Conservation (phyloP, 2,329 filamentous ascomycete species). For the Claviceps purpurea region DNA sequence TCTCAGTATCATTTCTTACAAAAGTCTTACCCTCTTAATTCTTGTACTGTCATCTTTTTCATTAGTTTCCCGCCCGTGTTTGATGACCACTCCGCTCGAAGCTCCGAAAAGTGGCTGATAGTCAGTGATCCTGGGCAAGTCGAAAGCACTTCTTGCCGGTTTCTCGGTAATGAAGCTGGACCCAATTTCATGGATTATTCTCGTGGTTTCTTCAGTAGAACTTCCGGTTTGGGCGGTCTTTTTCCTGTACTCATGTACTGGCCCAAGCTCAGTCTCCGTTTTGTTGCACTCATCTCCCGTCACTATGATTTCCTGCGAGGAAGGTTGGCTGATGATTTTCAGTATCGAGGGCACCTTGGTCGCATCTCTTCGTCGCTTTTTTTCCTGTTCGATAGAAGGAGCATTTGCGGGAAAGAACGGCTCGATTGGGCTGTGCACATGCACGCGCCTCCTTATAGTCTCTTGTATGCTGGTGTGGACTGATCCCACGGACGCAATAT, state of each 20-base stretch:
- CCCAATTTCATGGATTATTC: conserved; percentile 16
- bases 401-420: conserved; percentile 12
- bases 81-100: neutral
- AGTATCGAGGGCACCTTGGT: conserved; percentile 21
- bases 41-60: neutral
- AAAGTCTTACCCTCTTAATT: neutral
- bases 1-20: neutral
- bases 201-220: conserved; percentile 5
- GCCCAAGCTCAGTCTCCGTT: conserved; percentile 8
- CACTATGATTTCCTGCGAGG: conserved; percentile 5
- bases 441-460: conserved; percentile 1
- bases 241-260: conserved; percentile 13
- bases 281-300: conserved; percentile 1
- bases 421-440: conserved; percentile 7
- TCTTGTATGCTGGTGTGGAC: neutral
- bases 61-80: neutral
- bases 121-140: conserved; percentile 3
- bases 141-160: neutral
- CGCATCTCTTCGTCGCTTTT: conserved; percentile 19
- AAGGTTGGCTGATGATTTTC: conserved; percentile 10
- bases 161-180: conserved; percentile 10
- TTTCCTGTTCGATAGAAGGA: conserved; percentile 23
- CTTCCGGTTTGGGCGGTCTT: conserved; percentile 5
- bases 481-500: neutral
- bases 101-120: neutral